These are phyloP conservation scores for Stellera chamaejasme DNA, from an alignment of 345 rosid species.

Conservation along the genomic window DNA sequence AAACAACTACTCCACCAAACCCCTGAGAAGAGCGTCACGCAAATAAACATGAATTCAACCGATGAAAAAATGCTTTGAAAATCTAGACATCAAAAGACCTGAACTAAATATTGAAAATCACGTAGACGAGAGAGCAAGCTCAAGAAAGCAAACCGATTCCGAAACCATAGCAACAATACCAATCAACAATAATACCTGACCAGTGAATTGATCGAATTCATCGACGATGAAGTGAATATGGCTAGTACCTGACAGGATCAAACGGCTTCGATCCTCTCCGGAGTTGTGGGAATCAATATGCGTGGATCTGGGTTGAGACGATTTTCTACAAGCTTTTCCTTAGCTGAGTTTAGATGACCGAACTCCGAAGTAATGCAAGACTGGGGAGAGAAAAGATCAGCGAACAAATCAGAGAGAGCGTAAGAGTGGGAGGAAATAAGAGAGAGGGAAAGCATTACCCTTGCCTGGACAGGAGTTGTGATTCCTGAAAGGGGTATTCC, in stretches of 20 bases:
- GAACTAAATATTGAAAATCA: neutral
- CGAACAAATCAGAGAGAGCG: neutral
- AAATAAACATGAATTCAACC: neutral
- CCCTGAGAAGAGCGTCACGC: slow-evolving; percentile 5
- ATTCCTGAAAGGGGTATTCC: too few relatives aligned
- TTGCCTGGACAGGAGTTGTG: too few relatives aligned
- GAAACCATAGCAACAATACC: neutral
- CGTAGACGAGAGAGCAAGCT: too few relatives aligned
- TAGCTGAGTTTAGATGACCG: neutral
- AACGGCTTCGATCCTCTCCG: neutral
- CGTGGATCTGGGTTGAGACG: slow-evolving; percentile 18
- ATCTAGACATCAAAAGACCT: neutral
- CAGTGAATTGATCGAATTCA: neutral
- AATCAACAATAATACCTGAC: neutral
- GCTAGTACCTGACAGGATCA: slow-evolving; percentile 19
- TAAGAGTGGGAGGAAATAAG: neutral
- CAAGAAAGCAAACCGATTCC: too few relatives aligned
- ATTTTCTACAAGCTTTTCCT: neutral
- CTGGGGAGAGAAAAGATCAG: neutral
- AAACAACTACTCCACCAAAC: slow-evolving; percentile 5
- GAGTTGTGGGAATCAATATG: slow-evolving; percentile 12
- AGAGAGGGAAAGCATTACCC: neutral
- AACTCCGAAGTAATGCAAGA: too few relatives aligned
- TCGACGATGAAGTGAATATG: neutral
- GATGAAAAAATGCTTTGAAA: neutral